phyloP scores from a whole-genome alignment of 257 asterid species.

The Forsythia suspensa region DNA sequence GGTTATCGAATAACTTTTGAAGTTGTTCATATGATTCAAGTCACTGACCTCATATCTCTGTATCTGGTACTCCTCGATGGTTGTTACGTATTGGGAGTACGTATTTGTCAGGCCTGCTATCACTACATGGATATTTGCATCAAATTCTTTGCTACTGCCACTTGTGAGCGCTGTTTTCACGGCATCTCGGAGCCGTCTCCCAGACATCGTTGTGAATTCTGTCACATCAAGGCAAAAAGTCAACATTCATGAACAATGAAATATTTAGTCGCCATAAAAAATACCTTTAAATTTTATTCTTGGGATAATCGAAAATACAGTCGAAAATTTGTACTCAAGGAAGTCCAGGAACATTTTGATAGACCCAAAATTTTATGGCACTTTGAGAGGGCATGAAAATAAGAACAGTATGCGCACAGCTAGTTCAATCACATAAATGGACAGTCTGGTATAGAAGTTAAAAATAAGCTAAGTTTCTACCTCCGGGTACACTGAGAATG shows the following conservation, averaged over 20 bases:
- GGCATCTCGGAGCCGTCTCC: constrained; percentile 96
- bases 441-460: background rate
- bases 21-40: background rate
- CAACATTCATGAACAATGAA: background rate
- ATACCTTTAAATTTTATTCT: background rate
- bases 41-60: constrained; percentile 96
- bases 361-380: background rate
- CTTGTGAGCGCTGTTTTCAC: constrained; percentile 55
- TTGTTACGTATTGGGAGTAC: constrained; percentile 89
- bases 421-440: background rate
- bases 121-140: constrained; percentile 68
- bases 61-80: constrained; percentile 82
- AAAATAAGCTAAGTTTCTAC: constrained; percentile 35
- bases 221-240: background rate
- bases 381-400: background rate
- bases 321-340: background rate
- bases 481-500: constrained; percentile 94
- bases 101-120: constrained; percentile 95
- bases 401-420: background rate
- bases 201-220: constrained; percentile 99
- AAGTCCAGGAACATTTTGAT: background rate
- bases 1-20: background rate
- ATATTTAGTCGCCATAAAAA: background rate
- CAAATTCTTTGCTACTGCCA: constrained; percentile 47
- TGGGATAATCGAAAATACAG: background rate